Evolutionary conservation across 2,329 filamentous ascomycete genomes (phyloP).

Genomic region (Apiospora sp.): DNA sequence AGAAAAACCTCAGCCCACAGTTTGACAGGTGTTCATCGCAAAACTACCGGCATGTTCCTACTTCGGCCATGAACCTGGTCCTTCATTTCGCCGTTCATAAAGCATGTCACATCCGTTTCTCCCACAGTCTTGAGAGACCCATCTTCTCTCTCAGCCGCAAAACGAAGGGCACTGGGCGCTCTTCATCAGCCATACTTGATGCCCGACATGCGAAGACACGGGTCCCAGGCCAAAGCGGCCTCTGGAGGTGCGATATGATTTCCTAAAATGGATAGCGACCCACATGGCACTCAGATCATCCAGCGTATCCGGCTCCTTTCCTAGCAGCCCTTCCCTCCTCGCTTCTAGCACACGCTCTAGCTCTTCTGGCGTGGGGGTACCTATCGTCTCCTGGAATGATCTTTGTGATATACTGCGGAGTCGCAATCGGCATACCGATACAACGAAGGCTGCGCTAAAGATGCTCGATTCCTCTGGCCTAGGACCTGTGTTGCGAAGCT

Average conservation of each 20-base stretch:
- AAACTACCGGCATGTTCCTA: background rate
- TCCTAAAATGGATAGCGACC: background rate
- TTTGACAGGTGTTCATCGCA: background rate
- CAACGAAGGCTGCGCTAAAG: background rate
- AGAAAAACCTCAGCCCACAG: background rate
- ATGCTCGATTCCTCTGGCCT: background rate
- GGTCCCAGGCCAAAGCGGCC: background rate
- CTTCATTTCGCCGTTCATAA: background rate
- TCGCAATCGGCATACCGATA: background rate
- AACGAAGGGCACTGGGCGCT: background rate
- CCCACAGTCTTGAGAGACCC: background rate
- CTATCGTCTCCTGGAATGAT: too few species aligned
- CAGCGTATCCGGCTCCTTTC: background rate
- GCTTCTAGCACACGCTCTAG: too few species aligned
- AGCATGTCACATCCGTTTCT: background rate
- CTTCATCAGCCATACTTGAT: background rate
- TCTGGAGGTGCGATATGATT: background rate
- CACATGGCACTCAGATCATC: background rate
- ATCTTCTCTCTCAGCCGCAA: conserved; percentile 1
- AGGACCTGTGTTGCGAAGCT: background rate
- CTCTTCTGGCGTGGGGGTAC: too few species aligned
- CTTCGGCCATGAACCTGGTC: background rate
- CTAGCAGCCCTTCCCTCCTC: too few species aligned
- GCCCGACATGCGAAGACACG: background rate
- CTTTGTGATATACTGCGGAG: background rate